These are phyloP conservation scores for Coix lacrymajobi DNA, from an alignment of 176 grass and related monocot genomes.

Conservation along the genomic window DNA sequence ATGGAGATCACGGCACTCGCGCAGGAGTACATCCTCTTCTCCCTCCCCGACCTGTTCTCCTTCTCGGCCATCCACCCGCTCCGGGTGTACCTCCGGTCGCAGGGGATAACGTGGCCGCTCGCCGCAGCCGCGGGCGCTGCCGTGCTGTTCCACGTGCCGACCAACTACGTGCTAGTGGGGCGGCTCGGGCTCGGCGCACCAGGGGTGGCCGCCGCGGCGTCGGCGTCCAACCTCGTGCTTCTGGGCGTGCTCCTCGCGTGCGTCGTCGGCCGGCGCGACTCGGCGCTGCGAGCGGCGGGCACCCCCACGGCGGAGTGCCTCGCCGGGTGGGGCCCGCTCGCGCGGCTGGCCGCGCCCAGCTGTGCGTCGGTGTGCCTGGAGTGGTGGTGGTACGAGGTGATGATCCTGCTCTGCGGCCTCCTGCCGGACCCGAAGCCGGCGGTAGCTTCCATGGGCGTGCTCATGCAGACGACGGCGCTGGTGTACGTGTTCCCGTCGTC, in stretches of 20 bases:
- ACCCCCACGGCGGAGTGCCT: constrained; percentile 50
- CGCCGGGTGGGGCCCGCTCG: constrained; percentile 59
- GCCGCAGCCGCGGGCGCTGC: constrained; percentile 43
- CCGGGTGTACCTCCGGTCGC: constrained; percentile 90
- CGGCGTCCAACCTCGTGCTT: constrained; percentile 69
- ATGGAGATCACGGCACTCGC: constrained; percentile 66
- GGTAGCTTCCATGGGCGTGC: constrained; percentile 96
- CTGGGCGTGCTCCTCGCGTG: constrained; percentile 46
- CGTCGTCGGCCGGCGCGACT: constrained; percentile 29
- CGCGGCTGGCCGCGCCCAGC: constrained; percentile 64
- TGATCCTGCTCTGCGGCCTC: constrained; percentile 93
- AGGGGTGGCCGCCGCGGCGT: constrained; percentile 69
- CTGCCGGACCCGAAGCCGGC: constrained; percentile 73
- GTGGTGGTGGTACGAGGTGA: constrained; percentile 99
- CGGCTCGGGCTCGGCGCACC: constrained; percentile 48
- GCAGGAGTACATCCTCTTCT: constrained; percentile 68
- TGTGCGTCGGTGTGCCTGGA: constrained; percentile 92
- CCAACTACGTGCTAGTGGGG: constrained; percentile 62
- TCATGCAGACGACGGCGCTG: constrained; percentile 96
- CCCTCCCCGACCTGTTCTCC: constrained; percentile 82
- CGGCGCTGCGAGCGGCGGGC: constrained; percentile 10
- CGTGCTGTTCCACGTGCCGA: constrained; percentile 50
- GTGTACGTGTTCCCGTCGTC: constrained; percentile 96
- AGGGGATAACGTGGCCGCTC: constrained; percentile 73
- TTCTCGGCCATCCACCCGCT: constrained; percentile 92